Evolutionary conservation across 129 eudicot species (phyloP), one percentile per base, ranked within the genome.

Genomic region (Centella asiatica): DNA sequence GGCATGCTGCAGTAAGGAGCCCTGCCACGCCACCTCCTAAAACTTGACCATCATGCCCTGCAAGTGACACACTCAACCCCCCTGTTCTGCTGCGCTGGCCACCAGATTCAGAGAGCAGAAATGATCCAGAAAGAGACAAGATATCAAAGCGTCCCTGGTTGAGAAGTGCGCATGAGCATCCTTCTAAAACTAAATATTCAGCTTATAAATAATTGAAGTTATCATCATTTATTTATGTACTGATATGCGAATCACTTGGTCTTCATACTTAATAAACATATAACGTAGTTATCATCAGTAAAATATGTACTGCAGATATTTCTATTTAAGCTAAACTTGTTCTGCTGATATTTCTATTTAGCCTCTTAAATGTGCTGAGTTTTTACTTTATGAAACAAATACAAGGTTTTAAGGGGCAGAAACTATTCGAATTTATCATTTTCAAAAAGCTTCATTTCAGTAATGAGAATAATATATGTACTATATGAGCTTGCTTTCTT

Each of bases 21-120:
- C 96, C 96, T 11, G 94, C 87, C 48, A 85, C 87, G 15, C 83
- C 74, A 25, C 96, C 96, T 17, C 94, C 94, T 58, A 88, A 70
- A 28, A 85, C 87, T 58, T 74, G 52, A 18, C 94, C 94, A 59
- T 85, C 89, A 2, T 83, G 81, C 47, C 87, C 94, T 37, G 94
- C 78, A 36, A 88, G 76, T 0, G 83, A 66, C 39, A 76, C 85
- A 45, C 80, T 85, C 58, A 83, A 64, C 22, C 83, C 80, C 26
- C 83, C 80, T 3, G 69, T 71, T 62, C 86, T 55, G 34, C 78
- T 76, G 23, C 77, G 71, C 44, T 76, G 83, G 26, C 83, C 74
- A 12, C 49, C 81, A 49, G 31, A 49, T 42, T 83, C 90, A 8
- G 74, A 25, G 13, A 74, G 69, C 81, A 74, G 61, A 69, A 73